Evolutionary conservation across 208 protist genomes (phyloP), one percentile per base, ranked within the genome.

Genomic region (Crithidia fasciculata): DNA sequence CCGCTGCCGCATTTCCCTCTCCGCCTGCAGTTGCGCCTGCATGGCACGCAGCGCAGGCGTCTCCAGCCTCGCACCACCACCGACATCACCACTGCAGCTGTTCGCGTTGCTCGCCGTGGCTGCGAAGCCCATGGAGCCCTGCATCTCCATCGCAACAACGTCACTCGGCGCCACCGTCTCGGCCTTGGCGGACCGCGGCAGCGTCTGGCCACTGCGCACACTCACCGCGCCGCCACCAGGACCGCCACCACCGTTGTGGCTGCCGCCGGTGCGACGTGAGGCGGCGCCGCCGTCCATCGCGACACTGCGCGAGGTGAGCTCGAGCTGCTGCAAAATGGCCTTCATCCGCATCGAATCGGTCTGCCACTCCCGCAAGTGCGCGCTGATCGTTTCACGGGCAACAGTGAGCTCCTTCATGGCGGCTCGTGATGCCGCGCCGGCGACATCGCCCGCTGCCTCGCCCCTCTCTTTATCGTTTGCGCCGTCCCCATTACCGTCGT

Each of bases 251-350:
- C 37, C 50, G 19, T 45, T 8, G 37, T 15, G 3, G 15, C 37
- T 16, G 28, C 39, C 16, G 12, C 45, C 45, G 45, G 9, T 49
- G 9, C 45, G 45, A 49, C 12, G 45, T 15, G 45, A 49, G 2
- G 19, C 28, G 41, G 41, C 41, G 41, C 3, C 43, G 43, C 65
- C 52, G 53, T 37, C 19, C 53, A 39, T 19, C 9, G 49, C 19
- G 4, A 69, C n/a, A 53, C 75, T 71, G 18, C 78, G 71, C 39
- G 56, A 69, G 0, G 63, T 60, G 39, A 87, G 72, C 80, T 91
- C 83, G 59, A 86, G 58, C 64, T 88, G 78, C 73, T 91, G 80
- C 43, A 84, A 54, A 36, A 91, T 7, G 28, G 76, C 69, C 76
- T 85, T 88, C 64, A 88, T 59, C 58, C 72, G 76, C 49, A 75